phyloP scores from a whole-genome alignment of 345 rosid species.

The Arabis hirsuta region DNA sequence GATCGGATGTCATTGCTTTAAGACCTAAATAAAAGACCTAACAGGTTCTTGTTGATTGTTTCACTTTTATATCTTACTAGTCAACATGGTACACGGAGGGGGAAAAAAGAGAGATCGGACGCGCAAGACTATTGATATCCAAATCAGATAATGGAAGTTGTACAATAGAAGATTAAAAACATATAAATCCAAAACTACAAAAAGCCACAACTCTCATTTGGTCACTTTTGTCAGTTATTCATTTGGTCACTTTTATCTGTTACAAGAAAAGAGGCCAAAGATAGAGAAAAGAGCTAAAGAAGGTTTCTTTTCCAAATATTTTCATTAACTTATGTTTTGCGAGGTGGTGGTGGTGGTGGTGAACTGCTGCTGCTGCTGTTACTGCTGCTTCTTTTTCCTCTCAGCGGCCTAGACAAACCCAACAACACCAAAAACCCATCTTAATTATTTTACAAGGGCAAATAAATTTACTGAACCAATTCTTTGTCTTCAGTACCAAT shows the following conservation, averaged over 20 bases:
- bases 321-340: conserved; percentile 46
- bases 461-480: background rate
- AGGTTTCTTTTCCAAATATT: background rate
- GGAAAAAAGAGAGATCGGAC: background rate
- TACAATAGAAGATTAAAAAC: conserved; percentile 11
- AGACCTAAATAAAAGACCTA: no score
- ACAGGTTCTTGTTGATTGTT: no score
- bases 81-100: no score
- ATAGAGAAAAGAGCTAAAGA: conserved; percentile 1
- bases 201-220: conserved; percentile 32
- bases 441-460: background rate
- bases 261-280: conserved; percentile 1
- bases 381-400: conserved; percentile 82
- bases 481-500: background rate
- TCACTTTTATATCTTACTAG: no score
- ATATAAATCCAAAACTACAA: conserved; percentile 21
- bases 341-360: conserved; percentile 79
- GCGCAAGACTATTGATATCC: conserved; percentile 4
- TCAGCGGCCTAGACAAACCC: conserved; percentile 63
- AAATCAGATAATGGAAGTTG: background rate
- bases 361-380: conserved; percentile 91
- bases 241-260: conserved; percentile 11
- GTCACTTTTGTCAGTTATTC: conserved; percentile 35
- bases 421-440: background rate
- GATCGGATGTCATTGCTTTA: no score